Evolutionary conservation across 1,139 yeast genomes (phyloP), one percentile per base, ranked within the genome.

Genomic region (Arxiozyma bovina): DNA sequence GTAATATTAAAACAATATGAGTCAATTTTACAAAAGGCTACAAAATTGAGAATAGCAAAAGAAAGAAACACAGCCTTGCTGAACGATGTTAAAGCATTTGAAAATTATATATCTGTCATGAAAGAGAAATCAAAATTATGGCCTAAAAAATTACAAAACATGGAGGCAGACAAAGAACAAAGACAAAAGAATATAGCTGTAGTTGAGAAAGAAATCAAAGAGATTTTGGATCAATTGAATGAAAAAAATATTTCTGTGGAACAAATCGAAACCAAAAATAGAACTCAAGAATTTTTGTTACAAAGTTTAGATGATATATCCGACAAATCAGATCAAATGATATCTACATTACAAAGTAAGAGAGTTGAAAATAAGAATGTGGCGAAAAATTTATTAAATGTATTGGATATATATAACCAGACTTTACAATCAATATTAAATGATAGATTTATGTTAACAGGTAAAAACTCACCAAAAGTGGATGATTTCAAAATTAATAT

Each of bases 81-180:
- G 61, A 80, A 82, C 56, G 97, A 90, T 70, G 74, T 85, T 48
- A 73, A 75, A 50, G 86, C 86, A 66, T 86, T 87, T 65, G 78
- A 81, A 62, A 85, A 82, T 21, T 87, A 86, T 64, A 82, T 87
- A 51, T 82, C 81, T 50, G 76, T 82, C 12, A 83, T 87, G 79
- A 81, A 83, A 60, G 73, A 75, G 41, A 75, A 88, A 55, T 85
- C 84, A 62, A 64, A 71, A 7, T 83, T 82, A 65, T 86, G 95
- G 94, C 74, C 77, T 2, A 73, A 73, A 34, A 78, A 81, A 45
- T 67, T 86, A 53, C 74, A 75, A 25, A 81, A 81, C 60, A 78
- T 86, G 55, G 73, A 75, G 41, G 70, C 69, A 12, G 94, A 86
- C 64, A 77, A 84, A 48, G 70, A 66, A 1, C 69, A 71, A 34